Conservation (phyloP, 1,284 basidiomycete genomes). For the Sporisorium sorghi region DNA sequence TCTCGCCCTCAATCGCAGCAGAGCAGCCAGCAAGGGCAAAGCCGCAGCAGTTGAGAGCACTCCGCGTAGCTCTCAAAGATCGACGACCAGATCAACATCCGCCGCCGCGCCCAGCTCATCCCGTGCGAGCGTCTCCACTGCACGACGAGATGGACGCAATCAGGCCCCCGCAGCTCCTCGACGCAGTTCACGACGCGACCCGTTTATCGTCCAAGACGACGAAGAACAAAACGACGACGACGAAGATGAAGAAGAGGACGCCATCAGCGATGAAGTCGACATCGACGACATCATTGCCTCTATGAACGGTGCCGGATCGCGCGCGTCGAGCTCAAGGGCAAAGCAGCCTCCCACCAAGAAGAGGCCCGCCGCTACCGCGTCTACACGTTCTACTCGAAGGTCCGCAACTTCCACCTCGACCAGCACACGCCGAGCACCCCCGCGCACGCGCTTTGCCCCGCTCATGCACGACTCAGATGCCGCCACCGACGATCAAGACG, state of each 20-base stretch:
- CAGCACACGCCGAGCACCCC: background rate
- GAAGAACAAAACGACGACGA: conserved; percentile 6
- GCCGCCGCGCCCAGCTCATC: conserved; percentile 7
- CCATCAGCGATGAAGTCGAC: conserved; percentile 16
- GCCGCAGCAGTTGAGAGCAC: background rate
- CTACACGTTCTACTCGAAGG: background rate
- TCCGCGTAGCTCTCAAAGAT: conserved; percentile 3
- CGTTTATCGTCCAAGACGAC: conserved; percentile 17
- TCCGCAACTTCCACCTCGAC: background rate
- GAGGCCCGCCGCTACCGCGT: background rate
- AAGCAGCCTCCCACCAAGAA: background rate
- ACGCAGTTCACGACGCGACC: background rate
- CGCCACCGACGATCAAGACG: conserved; percentile 21
- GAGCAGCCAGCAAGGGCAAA: conserved; percentile 10
- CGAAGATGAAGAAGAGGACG: conserved; percentile 14
- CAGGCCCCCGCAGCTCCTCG: background rate
- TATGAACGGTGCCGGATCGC: conserved; percentile 25
- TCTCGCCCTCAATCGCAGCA: conserved; percentile 9
- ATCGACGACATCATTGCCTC: conserved; percentile 37
- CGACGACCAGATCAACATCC: conserved; percentile 2
- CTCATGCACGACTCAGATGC: conserved; percentile 10
- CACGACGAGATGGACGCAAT: conserved; percentile 4
- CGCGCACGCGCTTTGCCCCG: conserved; percentile 8
- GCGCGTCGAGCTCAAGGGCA: conserved; percentile 1
- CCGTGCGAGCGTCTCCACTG: background rate